Evolutionary conservation across 2,329 filamentous ascomycete species (phyloP).

Genomic region (Kalmusia sp.): DNA sequence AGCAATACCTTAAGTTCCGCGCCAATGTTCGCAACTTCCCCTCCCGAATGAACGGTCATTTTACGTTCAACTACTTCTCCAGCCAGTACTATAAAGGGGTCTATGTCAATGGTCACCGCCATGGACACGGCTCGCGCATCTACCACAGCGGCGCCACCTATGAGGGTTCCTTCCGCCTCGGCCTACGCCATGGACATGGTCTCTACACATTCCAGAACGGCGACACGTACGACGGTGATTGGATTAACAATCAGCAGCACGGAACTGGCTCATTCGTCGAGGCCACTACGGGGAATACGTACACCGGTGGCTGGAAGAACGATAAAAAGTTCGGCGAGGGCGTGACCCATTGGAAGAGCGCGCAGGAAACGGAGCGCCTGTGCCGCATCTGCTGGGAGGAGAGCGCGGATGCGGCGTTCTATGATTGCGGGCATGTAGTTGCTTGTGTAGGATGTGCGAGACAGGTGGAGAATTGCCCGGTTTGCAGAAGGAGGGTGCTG

Average conservation of each 20-base stretch:
- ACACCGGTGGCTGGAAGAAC: constrained; percentile 66
- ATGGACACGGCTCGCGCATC: constrained; percentile 63
- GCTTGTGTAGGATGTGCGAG: constrained; percentile 66
- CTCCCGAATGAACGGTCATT: constrained; percentile 49
- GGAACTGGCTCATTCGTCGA: constrained; percentile 66
- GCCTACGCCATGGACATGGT: constrained; percentile 62
- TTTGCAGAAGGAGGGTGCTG: constrained; percentile 65
- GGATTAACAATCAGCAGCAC: constrained; percentile 69
- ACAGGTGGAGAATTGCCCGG: constrained; percentile 65
- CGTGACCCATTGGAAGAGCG: constrained; percentile 67
- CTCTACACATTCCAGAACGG: constrained; percentile 69
- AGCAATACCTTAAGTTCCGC: constrained; percentile 54
- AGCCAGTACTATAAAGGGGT: constrained; percentile 64
- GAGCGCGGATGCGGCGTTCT: constrained; percentile 66
- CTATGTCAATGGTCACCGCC: constrained; percentile 53
- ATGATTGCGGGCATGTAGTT: constrained; percentile 69
- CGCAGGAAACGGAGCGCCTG: constrained; percentile 65
- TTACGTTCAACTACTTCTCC: constrained; percentile 62
- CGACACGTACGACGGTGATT: constrained; percentile 65
- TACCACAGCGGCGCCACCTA: constrained; percentile 64
- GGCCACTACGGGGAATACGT: constrained; percentile 64
- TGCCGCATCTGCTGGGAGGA: constrained; percentile 70
- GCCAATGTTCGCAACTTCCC: constrained; percentile 53
- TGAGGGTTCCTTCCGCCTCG: constrained; percentile 60
- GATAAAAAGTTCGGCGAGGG: constrained; percentile 68